Conservation (phyloP, 2,329 filamentous ascomycete species). For the Raffaelea arxii region DNA sequence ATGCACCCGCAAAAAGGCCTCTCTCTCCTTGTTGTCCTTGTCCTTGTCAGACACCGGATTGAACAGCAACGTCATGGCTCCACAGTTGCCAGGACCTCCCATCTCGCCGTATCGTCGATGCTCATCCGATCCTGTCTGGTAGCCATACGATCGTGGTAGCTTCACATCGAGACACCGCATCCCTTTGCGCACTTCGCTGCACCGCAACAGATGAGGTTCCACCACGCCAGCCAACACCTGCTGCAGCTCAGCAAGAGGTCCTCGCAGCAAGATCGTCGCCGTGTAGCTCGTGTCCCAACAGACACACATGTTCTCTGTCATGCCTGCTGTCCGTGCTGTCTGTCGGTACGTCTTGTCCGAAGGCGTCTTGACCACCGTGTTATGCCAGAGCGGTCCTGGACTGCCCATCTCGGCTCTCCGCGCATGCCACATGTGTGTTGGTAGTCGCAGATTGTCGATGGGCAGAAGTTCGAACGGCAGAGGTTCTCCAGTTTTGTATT, state of each 20-base stretch:
- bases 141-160: constrained; percentile 11
- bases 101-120: constrained; percentile 1
- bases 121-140: constrained; percentile 4
- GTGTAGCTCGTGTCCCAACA: constrained; percentile 95
- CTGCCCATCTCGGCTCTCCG: constrained; percentile 85
- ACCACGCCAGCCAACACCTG: constrained; percentile 8
- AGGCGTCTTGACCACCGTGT: constrained; percentile 74
- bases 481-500: background rate
- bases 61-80: constrained; percentile 9
- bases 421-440: constrained; percentile 88
- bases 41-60: background rate
- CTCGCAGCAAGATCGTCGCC: constrained; percentile 73
- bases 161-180: constrained; percentile 8
- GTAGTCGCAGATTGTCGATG: constrained; percentile 82
- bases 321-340: constrained; percentile 69
- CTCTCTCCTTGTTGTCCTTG: background rate
- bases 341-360: constrained; percentile 84
- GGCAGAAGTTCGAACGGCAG: constrained; percentile 45
- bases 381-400: constrained; percentile 77
- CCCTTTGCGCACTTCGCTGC: constrained; percentile 3
- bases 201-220: constrained; percentile 6
- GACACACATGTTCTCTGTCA: constrained; percentile 56
- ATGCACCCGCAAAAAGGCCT: constrained; percentile 41
- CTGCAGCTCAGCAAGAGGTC: constrained; percentile 21
- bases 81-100: constrained; percentile 11